Base-by-base conservation (phyloP, 768 basidiomycete species). In the Gloeophyllum trabeum region DNA sequence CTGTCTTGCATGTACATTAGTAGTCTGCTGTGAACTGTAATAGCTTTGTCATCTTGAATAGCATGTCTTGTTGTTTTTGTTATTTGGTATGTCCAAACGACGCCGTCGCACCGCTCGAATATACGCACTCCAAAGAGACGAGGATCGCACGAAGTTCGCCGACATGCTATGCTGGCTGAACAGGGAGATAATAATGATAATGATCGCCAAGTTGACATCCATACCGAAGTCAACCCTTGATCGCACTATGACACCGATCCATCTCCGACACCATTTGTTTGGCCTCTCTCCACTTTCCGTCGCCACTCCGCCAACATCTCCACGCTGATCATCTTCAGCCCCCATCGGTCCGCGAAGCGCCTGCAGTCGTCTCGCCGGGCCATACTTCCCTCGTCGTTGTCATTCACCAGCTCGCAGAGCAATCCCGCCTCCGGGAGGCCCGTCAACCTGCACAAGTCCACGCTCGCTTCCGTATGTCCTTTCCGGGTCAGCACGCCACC, bases 361-460 rank as follows among this genome's bases (percentile, higher is more conserved):
- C 90, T 73, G 55, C 93, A 94, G 52, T 92, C 93, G 54, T 98
- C 93, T 25, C 91, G 65, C 14, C 93, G 69, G n/a, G 92, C 88
- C 96, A 99, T 99, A 13, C 71, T 79, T 0, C 96, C 96, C 50
- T 73, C 62, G 12, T 73, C 73, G 57, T 97, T 82, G 49, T 97
- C 90, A 42, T 97, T 94, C 13, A 98, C 92, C 26, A 98, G 65
- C 59, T 99, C 96, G 56, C 96, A 98, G 24, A 99, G 73, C 0
- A 98, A 69, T 4, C 92, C 94, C 0, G 81, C 88, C 3, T 32
- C 28, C 7, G 75, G 72, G 43, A 72, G 74, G 35, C 72, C 70
- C 3, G 91, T 79, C 35, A 97, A 66, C 35, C 62, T 58, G 58
- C 94, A 98, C 4, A 99, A 66, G 49, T 99, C 96, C 37, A 94